A percentile compares a stretch with the other conserved stretches of the same genome.
Conservation (phyloP, 768 basidiomycete genomes). For the Rhizopogon vulgaris region DNA sequence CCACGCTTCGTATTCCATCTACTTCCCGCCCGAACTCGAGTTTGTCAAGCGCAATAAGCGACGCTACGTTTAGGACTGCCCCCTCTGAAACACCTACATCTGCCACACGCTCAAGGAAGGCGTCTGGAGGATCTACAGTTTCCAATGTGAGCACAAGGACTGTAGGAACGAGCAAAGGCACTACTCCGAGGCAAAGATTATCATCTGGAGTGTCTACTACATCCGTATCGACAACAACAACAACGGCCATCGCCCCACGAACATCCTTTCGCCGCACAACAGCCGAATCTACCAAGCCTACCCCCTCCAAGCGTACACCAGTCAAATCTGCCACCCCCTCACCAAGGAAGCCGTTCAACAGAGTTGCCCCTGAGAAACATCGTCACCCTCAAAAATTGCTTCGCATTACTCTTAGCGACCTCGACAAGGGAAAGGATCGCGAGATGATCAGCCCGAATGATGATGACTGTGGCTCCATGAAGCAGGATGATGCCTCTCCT, state of each 20-base stretch:
- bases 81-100: conserved; percentile 25
- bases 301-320: conserved; percentile 10
- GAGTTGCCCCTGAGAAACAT: conserved; percentile 3
- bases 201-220: conserved; percentile 21
- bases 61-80: conserved; percentile 26
- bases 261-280: conserved; percentile 18
- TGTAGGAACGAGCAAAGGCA: conserved; percentile 17
- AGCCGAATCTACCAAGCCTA: conserved; percentile 13
- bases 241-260: conserved; percentile 10
- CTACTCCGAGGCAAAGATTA: conserved; percentile 13
- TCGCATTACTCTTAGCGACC: neutral
- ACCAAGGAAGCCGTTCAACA: conserved; percentile 7
- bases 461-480: neutral
- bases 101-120: conserved; percentile 22
- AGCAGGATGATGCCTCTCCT: neutral
- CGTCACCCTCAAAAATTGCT: neutral
- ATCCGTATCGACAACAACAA: conserved; percentile 4
- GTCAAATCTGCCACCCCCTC: neutral
- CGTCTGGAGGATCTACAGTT: conserved; percentile 22
- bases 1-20: conserved; percentile 26
- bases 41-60: conserved; percentile 26
- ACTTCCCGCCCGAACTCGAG: conserved; percentile 20
- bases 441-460: neutral
- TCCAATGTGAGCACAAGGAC: conserved; percentile 26
- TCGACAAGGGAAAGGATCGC: conserved; percentile 1